These are phyloP conservation scores for Talaromyces wortmannii DNA, from an alignment of 495 filamentous ascomycete species.

Conservation along the genomic window DNA sequence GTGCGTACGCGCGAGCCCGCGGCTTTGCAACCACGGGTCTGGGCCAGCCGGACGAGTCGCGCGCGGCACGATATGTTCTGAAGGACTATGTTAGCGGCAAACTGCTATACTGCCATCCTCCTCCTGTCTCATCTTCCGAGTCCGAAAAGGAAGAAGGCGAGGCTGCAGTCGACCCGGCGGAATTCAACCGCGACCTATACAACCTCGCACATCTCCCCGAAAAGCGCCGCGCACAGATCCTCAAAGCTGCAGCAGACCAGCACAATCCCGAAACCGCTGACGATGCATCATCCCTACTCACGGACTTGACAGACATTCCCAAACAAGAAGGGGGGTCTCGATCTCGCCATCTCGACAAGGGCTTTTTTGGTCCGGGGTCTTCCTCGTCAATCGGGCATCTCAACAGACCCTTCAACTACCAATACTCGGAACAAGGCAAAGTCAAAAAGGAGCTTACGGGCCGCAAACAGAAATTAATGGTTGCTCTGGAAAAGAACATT, in stretches of 20 bases:
- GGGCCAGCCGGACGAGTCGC: constrained; percentile 86
- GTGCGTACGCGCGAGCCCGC: constrained; percentile 79
- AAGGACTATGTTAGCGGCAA: constrained; percentile 99
- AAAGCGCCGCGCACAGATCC: constrained; percentile 49
- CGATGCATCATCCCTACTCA: constrained; percentile 5
- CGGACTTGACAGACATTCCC: constrained; percentile 2
- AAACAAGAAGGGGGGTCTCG: constrained; percentile 50
- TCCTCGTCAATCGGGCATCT: constrained; percentile 56
- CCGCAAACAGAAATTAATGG: constrained; percentile 76
- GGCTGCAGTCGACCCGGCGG: constrained; percentile 53
- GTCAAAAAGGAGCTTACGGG: constrained; percentile 56
- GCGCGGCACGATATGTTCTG: constrained; percentile 82
- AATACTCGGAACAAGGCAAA: constrained; percentile 76
- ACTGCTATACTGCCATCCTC: constrained; percentile 85
- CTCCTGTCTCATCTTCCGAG: constrained; percentile 36
- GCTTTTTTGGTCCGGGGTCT: constrained; percentile 70
- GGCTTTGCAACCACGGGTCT: constrained; percentile 84
- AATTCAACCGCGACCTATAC: constrained; percentile 90
- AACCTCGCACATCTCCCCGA: constrained; percentile 68
- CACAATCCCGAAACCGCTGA: constrained; percentile 31
- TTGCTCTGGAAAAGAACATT: constrained; percentile 77
- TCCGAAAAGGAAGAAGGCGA: constrained; percentile 27
- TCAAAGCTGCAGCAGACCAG: constrained; percentile 31
- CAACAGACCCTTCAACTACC: constrained; percentile 74
- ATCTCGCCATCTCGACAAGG: constrained; percentile 69